Conservation (phyloP, 257 asterid genomes). For the Schizonepeta tenuifolia region DNA sequence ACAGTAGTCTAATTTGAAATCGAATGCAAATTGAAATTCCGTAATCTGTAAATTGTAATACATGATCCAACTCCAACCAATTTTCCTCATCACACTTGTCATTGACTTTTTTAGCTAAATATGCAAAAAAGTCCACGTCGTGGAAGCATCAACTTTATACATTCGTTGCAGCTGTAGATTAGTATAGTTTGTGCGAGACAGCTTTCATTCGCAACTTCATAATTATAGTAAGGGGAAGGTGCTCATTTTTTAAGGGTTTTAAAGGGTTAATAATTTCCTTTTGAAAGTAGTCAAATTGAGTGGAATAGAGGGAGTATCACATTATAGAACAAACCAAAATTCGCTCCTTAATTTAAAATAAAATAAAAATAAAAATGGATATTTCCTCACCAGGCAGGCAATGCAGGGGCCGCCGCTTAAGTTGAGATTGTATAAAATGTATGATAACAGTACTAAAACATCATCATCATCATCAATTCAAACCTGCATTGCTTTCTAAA, state of each 20-base stretch:
- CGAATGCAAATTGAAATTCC: too few species aligned
- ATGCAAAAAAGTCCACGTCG: neutral
- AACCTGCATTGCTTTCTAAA: neutral
- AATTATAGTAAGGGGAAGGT: too few species aligned
- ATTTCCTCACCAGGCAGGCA: neutral
- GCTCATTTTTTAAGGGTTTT: too few species aligned
- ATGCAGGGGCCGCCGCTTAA: neutral
- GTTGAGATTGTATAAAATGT: neutral
- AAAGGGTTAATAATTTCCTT: too few species aligned
- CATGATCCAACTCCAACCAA: too few species aligned
- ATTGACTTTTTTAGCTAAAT: neutral
- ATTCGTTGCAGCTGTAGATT: neutral
- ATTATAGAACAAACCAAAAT: neutral
- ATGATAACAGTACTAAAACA: neutral
- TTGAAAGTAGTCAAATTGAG: too few species aligned
- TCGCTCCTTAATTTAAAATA: neutral
- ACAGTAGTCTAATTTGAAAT: too few species aligned
- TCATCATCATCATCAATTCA: neutral
- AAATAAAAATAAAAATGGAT: neutral
- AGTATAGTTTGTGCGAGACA: neutral
- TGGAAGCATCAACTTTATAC: constrained; percentile 20
- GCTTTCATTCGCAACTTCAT: neutral
- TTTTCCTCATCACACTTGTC: neutral
- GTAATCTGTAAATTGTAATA: too few species aligned
- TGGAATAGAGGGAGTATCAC: too few species aligned